These are phyloP conservation scores for Phytopythium boreale DNA, from an alignment of 352 stramenopile species.

Conservation along the genomic window DNA sequence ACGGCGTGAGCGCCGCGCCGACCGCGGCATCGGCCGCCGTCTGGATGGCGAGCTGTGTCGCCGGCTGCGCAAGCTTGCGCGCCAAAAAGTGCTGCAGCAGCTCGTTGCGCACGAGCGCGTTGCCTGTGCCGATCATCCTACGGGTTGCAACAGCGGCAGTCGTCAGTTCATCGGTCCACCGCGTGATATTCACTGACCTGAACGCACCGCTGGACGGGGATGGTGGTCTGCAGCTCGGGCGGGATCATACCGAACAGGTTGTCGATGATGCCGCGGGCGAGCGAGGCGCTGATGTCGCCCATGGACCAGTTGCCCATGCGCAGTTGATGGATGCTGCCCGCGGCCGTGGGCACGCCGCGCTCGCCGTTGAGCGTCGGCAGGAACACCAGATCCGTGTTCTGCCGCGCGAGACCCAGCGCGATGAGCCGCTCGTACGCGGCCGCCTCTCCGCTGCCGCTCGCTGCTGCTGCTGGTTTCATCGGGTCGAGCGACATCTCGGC, in stretches of 20 bases:
- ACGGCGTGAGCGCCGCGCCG: constrained; percentile 43
- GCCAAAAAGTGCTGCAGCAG: constrained; percentile 54
- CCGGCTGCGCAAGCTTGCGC: constrained; percentile 27
- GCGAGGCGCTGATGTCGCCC: constrained; percentile 65
- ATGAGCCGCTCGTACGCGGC: constrained; percentile 57
- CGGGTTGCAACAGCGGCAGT: background rate
- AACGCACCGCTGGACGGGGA: constrained; percentile 40
- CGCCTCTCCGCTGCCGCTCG: constrained; percentile 8
- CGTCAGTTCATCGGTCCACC: background rate
- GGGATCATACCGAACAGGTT: constrained; percentile 78
- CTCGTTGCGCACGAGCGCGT: constrained; percentile 61
- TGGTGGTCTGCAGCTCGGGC: constrained; percentile 22
- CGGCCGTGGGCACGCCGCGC: constrained; percentile 32
- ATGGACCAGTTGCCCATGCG: constrained; percentile 65
- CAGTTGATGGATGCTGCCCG: constrained; percentile 45
- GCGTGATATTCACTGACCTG: background rate
- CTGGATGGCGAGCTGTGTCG: constrained; percentile 33
- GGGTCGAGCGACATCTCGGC: constrained; percentile 36
- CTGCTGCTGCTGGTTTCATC: constrained; percentile 4
- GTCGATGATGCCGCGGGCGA: constrained; percentile 60
- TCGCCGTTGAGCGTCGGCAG: constrained; percentile 71
- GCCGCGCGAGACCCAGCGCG: constrained; percentile 34
- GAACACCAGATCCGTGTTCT: constrained; percentile 55
- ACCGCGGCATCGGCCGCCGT: constrained; percentile 53
- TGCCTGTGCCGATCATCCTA: constrained; percentile 75